Conservation (phyloP, 495 filamentous ascomycete genomes). For the Trichoderma parareesei region DNA sequence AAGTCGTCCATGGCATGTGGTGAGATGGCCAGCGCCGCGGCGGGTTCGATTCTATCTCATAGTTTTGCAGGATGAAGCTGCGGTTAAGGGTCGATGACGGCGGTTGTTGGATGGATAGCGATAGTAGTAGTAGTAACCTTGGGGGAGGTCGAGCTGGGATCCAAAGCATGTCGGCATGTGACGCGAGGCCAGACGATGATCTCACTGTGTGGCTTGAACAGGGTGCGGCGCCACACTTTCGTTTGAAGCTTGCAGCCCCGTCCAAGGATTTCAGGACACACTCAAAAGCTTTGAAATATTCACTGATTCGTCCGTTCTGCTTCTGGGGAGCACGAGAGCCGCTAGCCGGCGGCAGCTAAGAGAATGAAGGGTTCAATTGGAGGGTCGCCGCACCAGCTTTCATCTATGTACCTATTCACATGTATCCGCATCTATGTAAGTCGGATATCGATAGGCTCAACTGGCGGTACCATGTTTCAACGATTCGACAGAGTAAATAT, state of each 20-base stretch:
- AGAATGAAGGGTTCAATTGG: not conserved
- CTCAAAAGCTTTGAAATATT: not conserved
- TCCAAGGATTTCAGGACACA: not conserved
- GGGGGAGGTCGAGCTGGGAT: not conserved
- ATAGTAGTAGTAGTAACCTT: not conserved
- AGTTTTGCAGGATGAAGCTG: not conserved
- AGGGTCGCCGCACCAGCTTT: not conserved
- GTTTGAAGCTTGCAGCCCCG: not conserved
- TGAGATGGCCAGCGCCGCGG: not conserved
- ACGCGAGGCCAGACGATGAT: slow-evolving; percentile 5
- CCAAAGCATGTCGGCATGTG: slow-evolving; percentile 1
- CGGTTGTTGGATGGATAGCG: too few relatives aligned
- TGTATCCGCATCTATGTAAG: too few relatives aligned
- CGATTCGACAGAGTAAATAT: too few relatives aligned
- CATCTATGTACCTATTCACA: too few relatives aligned
- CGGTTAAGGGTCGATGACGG: too few relatives aligned
- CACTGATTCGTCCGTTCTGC: not conserved
- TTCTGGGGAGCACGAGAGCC: not conserved
- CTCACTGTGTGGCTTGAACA: not conserved
- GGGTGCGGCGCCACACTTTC: slow-evolving; percentile 6
- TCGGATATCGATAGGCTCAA: too few relatives aligned
- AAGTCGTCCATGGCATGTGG: slow-evolving; percentile 29
- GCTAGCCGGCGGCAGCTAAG: slow-evolving; percentile 5
- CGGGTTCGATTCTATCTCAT: not conserved
- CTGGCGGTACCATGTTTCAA: too few relatives aligned